Evolutionary conservation across 352 stramenopile genomes (phyloP), one percentile per base, ranked within the genome.

Genomic region (Pythium biforme): DNA sequence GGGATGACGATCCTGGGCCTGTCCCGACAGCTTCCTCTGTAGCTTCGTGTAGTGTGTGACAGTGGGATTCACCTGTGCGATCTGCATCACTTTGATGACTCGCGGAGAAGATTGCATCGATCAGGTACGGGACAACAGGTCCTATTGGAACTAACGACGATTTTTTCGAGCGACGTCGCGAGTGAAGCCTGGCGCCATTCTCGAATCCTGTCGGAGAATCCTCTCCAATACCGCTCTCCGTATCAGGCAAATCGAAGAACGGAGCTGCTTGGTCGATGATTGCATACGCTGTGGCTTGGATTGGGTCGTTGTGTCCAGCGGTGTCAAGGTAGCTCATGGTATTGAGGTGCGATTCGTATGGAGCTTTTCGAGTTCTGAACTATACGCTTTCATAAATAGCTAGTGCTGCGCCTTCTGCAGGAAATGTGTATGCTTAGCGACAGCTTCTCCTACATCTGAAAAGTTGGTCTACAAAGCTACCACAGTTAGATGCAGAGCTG

Each of bases 231-330:
- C 56, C 60, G 9, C 19, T 39, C 17, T 50, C 50, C 5, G 56
- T 51, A 45, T 66, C 56, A 1, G 57, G 49, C 12, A 70, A 55
- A 33, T 70, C 64, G 33, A 70, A 70, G 29, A 61, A 41, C 8
- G 64, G 64, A 39, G 14, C 23, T 11, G 55, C 50, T 33, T 55
- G 50, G 34, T 59, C 55, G n/a, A 69, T 69, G 15, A 69, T 43
- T 12, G 49, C 55, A 31, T 47, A 64, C 26, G 62, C 55, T 39
- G 55, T 55, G 20, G 51, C 40, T 27, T 40, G 46, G 4, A 55
- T 15, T 5, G 46, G 39, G 14, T 59, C 62, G 41, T 53, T 34
- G 26, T 55, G 48, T 11, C 31, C 48, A 8, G n/a, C 11, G 20
- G 20, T 41, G 3, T 55, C 48, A 23, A 23, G 19, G 26, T 55